These are phyloP conservation scores for Nakaseomyces glabratus DNA, from an alignment of 1,139 yeast genomes.

Conservation along the genomic window DNA sequence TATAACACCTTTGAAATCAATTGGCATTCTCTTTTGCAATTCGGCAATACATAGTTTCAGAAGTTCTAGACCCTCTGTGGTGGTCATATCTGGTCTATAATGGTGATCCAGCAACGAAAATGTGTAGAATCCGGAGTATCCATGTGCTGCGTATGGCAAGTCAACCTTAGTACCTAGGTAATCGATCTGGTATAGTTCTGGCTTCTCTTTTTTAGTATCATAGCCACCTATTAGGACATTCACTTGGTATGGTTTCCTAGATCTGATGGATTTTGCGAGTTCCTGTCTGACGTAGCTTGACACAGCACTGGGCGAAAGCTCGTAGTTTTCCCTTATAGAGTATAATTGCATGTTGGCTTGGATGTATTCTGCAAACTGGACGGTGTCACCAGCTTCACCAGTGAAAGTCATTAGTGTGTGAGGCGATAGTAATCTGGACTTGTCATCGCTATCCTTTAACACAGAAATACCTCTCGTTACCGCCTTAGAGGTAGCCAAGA, in stretches of 20 bases:
- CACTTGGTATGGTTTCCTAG: conserved; percentile 91
- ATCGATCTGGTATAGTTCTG: conserved; percentile 83
- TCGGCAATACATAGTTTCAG: conserved; percentile 69
- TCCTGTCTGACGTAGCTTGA: conserved; percentile 84
- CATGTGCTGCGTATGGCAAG: conserved; percentile 93
- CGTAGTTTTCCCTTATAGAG: conserved; percentile 77
- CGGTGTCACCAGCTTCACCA: conserved; percentile 96
- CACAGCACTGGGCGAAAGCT: conserved; percentile 72
- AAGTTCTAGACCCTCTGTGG: conserved; percentile 72
- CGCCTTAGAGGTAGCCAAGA: conserved; percentile 88
- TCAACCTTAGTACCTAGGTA: conserved; percentile 87
- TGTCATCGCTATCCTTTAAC: conserved; percentile 77
- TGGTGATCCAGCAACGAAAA: conserved; percentile 86
- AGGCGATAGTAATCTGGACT: conserved; percentile 67
- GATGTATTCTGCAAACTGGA: conserved; percentile 89
- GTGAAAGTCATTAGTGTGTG: conserved; percentile 82
- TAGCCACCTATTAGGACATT: conserved; percentile 82
- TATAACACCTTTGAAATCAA: conserved; percentile 85
- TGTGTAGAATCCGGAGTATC: conserved; percentile 92
- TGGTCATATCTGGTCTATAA: conserved; percentile 66
- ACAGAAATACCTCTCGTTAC: conserved; percentile 90
- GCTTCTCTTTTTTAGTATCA: conserved; percentile 52
- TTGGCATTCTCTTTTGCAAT: conserved; percentile 80
- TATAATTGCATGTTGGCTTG: conserved; percentile 88
- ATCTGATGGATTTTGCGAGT: conserved; percentile 78